A percentile compares a stretch with the other conserved stretches of the same genome.
phyloP scores from a whole-genome alignment of 73 alveolate genomes.

The Tetrahymena borealis region DNA sequence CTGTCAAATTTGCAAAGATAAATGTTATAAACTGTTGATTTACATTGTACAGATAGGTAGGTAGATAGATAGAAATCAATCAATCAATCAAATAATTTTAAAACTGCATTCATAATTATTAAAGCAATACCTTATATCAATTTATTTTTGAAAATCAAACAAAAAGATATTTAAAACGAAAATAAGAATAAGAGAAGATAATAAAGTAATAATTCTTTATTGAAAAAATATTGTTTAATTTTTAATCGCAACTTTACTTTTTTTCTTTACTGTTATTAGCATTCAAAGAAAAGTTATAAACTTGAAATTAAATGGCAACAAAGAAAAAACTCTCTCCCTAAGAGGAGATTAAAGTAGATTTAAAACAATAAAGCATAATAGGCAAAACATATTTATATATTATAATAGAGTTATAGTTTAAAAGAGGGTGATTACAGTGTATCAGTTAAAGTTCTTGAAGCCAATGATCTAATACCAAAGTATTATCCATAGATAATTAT shows the following conservation, averaged over 20 bases:
- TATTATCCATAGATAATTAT: constrained; percentile 6
- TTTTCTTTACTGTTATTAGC: background rate
- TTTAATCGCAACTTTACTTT: background rate
- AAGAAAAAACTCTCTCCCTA: background rate
- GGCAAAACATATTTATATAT: background rate
- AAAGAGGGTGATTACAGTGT: constrained; percentile 33
- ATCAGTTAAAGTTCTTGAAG: constrained; percentile 30
- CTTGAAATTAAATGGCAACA: background rate
- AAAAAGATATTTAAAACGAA: background rate
- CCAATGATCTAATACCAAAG: constrained; percentile 41
- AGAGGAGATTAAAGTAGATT: constrained; percentile 26
- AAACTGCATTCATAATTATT: too few relatives aligned
- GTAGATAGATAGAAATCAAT: background rate
- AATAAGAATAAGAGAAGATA: background rate
- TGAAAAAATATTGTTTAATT: too few relatives aligned
- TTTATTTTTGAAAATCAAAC: background rate
- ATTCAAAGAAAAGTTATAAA: background rate
- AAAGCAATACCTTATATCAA: too few relatives aligned
- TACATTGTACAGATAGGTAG: background rate
- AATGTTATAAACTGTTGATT: too few relatives aligned
- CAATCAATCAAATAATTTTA: too few relatives aligned
- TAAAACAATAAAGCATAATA: background rate
- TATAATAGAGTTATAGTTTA: constrained; percentile 27
- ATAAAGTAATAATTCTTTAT: background rate
- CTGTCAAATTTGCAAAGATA: too few relatives aligned